Evolutionary conservation across 306 rosid species (phyloP).

Genomic region (Comarum palustre): DNA sequence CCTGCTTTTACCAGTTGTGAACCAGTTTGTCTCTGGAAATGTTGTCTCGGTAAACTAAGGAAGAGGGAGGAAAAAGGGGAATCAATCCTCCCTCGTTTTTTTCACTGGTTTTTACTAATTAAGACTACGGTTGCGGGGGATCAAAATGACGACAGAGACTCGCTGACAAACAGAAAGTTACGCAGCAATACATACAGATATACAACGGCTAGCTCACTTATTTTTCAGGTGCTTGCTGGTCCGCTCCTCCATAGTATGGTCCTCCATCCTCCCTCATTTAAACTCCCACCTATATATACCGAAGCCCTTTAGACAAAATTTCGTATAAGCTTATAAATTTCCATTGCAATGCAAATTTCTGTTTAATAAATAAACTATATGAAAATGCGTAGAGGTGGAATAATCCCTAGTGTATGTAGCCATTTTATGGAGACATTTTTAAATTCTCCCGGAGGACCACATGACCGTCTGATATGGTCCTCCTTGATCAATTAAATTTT

Average conservation of each 20-base stretch:
- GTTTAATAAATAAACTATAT: not conserved
- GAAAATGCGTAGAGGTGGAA: not conserved
- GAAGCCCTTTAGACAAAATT: not conserved
- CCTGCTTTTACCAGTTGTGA: not conserved
- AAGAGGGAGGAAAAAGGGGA: conserved; percentile 5
- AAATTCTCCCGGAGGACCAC: no score
- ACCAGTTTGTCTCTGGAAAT: not conserved
- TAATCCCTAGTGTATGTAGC: not conserved
- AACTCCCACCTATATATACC: not conserved
- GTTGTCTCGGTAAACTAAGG: conserved; percentile 13
- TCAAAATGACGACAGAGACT: conserved; percentile 40
- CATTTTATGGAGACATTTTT: no score
- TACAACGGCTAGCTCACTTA: not conserved
- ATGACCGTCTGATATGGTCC: no score
- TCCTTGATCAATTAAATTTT: no score
- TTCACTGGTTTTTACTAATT: conserved; percentile 17
- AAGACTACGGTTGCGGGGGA: conserved; percentile 41
- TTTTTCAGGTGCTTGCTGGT: conserved; percentile 29
- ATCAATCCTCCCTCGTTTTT: conserved; percentile 39
- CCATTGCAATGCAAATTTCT: not conserved
- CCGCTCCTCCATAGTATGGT: conserved; percentile 17
- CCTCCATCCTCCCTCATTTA: conserved; percentile 7
- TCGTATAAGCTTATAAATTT: not conserved
- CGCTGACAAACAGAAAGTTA: conserved; percentile 38
- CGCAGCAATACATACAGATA: conserved; percentile 20